Evolutionary conservation across 352 stramenopile species (phyloP).

Genomic region (Pythium sukuiense): DNA sequence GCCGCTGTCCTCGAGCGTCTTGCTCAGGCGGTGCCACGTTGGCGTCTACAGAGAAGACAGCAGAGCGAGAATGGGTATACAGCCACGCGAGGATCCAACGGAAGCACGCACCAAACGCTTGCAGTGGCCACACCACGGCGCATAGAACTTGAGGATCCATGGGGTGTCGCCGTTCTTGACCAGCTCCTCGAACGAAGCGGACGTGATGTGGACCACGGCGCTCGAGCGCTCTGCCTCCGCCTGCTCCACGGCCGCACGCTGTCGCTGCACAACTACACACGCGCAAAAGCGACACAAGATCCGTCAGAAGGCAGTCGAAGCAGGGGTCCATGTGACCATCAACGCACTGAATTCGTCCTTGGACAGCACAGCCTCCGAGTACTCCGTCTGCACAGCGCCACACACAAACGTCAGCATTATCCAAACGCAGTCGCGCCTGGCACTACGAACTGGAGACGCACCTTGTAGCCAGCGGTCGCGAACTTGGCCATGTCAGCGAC

Average conservation of each 20-base stretch:
- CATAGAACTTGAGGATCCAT: conserved; percentile 92
- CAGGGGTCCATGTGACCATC: neutral
- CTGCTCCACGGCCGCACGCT: conserved; percentile 29
- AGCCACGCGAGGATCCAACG: neutral
- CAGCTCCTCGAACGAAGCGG: conserved; percentile 28
- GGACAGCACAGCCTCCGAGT: conserved; percentile 54
- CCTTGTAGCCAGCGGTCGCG: conserved; percentile 63
- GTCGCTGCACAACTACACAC: conserved; percentile 8
- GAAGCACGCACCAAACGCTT: conserved; percentile 69
- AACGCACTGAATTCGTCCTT: conserved; percentile 57
- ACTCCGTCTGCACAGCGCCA: conserved; percentile 31
- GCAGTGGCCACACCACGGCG: conserved; percentile 94
- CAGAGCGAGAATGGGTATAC: neutral
- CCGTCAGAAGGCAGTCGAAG: neutral
- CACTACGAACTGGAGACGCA: conserved; percentile 10
- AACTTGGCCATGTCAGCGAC: conserved; percentile 55
- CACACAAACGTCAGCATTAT: neutral
- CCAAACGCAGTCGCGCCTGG: neutral
- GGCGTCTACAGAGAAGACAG: conserved; percentile 24
- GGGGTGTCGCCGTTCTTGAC: conserved; percentile 59
- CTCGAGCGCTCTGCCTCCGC: conserved; percentile 30
- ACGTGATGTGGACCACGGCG: conserved; percentile 32
- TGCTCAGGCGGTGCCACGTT: conserved; percentile 79
- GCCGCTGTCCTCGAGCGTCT: conserved; percentile 57
- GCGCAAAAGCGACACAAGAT: neutral